A percentile compares a stretch with the other conserved stretches of the same genome.
Conservation (phyloP, 1,284 basidiomycete species). For the Cutaneotrichosporon sp. region DNA sequence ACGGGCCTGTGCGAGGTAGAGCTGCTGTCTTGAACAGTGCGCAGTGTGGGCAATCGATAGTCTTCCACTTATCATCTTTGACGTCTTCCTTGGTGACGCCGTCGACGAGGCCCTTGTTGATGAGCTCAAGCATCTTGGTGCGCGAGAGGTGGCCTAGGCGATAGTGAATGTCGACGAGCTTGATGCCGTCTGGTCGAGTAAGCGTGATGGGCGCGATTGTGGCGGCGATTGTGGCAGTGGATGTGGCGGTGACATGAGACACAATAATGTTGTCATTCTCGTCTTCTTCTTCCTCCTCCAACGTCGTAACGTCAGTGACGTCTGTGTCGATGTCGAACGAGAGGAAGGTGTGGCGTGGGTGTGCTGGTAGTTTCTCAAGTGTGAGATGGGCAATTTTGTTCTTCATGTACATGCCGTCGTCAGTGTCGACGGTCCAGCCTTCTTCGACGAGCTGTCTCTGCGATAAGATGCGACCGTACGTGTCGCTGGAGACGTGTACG, state of each 20-base stretch:
- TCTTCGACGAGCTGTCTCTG: background rate
- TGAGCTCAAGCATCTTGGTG: background rate
- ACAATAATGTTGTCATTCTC: too few relatives aligned
- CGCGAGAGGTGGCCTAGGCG: conserved; percentile 8
- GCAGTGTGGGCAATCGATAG: background rate
- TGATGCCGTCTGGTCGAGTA: background rate
- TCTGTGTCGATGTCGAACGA: background rate
- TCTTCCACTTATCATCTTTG: background rate
- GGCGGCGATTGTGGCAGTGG: background rate
- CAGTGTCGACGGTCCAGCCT: background rate
- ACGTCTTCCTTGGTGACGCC: background rate
- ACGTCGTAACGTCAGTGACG: background rate
- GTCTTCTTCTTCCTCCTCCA: background rate
- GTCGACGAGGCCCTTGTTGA: background rate
- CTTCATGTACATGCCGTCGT: background rate
- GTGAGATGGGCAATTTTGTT: background rate
- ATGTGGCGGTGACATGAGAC: background rate
- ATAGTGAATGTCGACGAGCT: background rate
- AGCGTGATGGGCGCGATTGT: background rate
- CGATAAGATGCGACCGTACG: background rate
- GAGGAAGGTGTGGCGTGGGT: background rate
- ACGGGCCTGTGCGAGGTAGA: background rate
- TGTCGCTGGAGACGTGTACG: background rate
- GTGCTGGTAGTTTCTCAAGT: background rate
- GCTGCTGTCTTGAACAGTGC: background rate